Conservation (phyloP, 1,139 yeast genomes). For the Saccharomycopsis phalli region DNA sequence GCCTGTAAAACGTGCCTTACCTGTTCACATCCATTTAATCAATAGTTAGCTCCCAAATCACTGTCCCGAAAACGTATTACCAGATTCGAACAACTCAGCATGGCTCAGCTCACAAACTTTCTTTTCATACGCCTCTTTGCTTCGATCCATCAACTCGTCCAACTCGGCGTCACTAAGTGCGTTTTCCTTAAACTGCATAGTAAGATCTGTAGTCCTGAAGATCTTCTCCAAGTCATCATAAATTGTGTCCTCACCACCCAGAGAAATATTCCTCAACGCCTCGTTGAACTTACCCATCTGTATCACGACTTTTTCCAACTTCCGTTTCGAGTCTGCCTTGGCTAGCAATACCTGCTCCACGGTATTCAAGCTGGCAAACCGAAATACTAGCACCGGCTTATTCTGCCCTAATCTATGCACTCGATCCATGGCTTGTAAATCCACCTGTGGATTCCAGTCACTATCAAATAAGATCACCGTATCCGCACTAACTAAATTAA, state of each 20-base stretch:
- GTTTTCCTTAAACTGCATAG: conserved; percentile 21
- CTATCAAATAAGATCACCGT: conserved; percentile 84
- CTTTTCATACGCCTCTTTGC: conserved; percentile 32
- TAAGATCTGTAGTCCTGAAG: conserved; percentile 10
- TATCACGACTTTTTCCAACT: conserved; percentile 72
- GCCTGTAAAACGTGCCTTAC: no score
- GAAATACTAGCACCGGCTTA: conserved; percentile 70
- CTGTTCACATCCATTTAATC: no score
- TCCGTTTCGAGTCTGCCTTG: conserved; percentile 70
- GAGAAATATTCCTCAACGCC: conserved; percentile 2
- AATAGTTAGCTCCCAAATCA: no score
- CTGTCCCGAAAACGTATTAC: no score
- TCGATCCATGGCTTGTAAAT: conserved; percentile 91
- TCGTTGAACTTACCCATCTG: conserved; percentile 63
- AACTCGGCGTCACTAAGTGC: conserved; percentile 32
- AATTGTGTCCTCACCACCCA: neutral
- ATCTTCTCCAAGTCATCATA: no score
- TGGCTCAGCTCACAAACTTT: conserved; percentile 30
- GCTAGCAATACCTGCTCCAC: conserved; percentile 76
- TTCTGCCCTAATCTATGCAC: conserved; percentile 90
- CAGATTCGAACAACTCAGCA: conserved; percentile 46
- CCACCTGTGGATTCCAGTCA: conserved; percentile 98
- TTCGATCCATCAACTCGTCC: conserved; percentile 41
- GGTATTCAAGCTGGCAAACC: conserved; percentile 69
- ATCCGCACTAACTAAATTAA: conserved; percentile 79